Evolutionary conservation across 805 yeast genomes (phyloP).

Genomic region (Ogataea pilisensis): DNA sequence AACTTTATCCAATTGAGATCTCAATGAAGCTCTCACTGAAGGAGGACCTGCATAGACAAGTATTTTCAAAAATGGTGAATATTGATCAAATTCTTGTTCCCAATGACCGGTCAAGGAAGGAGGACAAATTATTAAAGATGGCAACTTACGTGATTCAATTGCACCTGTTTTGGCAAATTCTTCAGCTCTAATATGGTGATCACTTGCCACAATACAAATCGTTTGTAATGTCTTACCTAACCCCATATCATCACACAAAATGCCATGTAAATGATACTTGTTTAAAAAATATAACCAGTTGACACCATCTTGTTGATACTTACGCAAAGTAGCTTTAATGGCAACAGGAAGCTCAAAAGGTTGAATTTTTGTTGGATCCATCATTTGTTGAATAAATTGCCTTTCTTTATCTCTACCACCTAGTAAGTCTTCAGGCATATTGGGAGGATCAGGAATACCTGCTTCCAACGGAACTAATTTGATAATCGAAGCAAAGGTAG

Average conservation of each 20-base stretch:
- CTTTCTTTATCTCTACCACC: constrained; percentile 92
- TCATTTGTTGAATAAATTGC: constrained; percentile 93
- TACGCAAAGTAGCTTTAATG: constrained; percentile 87
- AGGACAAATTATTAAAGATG: constrained; percentile 89
- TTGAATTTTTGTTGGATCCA: constrained; percentile 89
- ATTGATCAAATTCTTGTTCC: constrained; percentile 91
- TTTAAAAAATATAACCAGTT: constrained; percentile 96
- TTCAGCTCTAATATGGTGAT: constrained; percentile 80
- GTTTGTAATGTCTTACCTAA: constrained; percentile 96
- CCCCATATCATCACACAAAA: constrained; percentile 99
- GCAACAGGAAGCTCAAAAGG: constrained; percentile 87
- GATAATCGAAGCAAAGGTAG: constrained; percentile 93
- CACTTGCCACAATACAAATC: constrained; percentile 94
- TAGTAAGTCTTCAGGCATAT: constrained; percentile 77
- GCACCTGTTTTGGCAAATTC: constrained; percentile 58
- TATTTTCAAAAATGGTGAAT: constrained; percentile 81
- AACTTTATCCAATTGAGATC: constrained; percentile 47
- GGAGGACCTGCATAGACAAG: constrained; percentile 95
- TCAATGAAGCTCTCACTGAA: constrained; percentile 52
- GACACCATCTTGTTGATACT: constrained; percentile 97
- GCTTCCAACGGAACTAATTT: constrained; percentile 95
- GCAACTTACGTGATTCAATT: constrained; percentile 66
- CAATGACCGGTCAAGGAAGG: constrained; percentile 98
- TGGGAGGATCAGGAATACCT: constrained; percentile 93
- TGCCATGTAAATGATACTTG: constrained; percentile 93